Conservation (phyloP, 257 asterid genomes). For the Przewalskia tangutica region DNA sequence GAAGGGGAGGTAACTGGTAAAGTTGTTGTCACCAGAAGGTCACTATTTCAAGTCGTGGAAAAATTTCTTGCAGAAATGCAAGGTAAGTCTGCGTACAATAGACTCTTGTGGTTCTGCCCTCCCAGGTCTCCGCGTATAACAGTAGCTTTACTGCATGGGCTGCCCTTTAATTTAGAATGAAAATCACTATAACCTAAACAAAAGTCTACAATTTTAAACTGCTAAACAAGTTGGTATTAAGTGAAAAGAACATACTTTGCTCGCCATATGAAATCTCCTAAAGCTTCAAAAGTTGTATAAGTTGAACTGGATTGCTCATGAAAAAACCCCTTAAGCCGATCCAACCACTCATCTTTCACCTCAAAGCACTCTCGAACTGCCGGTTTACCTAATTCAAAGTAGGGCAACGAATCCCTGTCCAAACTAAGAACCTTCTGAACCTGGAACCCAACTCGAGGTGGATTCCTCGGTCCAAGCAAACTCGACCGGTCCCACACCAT, state of each 20-base stretch:
- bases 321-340: slow-evolving; percentile 35
- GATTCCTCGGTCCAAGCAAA: slow-evolving; percentile 59
- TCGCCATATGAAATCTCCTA: slow-evolving; percentile 79
- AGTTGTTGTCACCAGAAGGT: no score
- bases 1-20: no score
- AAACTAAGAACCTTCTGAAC: slow-evolving; percentile 34
- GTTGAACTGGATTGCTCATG: slow-evolving; percentile 39
- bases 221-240: background rate
- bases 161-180: no score
- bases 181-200: no score
- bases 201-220: background rate
- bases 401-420: slow-evolving; percentile 31
- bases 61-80: no score
- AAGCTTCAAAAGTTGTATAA: slow-evolving; percentile 66
- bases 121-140: no score
- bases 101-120: no score
- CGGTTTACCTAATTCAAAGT: slow-evolving; percentile 31
- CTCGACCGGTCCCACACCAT: slow-evolving; percentile 62
- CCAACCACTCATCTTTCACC: slow-evolving; percentile 58
- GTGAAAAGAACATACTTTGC: slow-evolving; percentile 34
- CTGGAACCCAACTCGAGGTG: slow-evolving; percentile 40
- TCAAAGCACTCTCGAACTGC: slow-evolving; percentile 31
- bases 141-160: no score
- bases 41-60: no score
- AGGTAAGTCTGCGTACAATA: no score